Conservation (phyloP, 75 land plant genomes). For the Ceratopteris richardii region DNA sequence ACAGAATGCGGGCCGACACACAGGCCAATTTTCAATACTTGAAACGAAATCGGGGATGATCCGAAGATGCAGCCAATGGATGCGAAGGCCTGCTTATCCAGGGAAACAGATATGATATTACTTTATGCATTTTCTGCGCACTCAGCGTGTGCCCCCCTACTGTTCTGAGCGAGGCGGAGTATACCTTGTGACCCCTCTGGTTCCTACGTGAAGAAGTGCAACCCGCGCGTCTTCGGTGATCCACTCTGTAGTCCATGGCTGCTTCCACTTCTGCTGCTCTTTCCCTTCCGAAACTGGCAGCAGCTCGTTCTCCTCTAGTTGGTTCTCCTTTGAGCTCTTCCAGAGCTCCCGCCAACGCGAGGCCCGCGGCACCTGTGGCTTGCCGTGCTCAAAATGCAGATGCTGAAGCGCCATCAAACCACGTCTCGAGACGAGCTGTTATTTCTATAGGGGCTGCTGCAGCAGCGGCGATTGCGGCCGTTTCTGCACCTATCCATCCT, state of each 20-base stretch:
- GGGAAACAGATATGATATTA: too few species aligned
- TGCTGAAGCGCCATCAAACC: not conserved
- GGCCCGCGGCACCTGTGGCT: not conserved
- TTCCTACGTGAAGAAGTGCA: too few species aligned
- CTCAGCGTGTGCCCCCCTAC: too few species aligned
- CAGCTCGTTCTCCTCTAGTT: not conserved
- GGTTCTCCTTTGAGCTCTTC: not conserved
- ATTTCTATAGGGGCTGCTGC: conserved; percentile 1
- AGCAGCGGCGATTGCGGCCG: conserved; percentile 31
- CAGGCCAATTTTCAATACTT: too few species aligned
- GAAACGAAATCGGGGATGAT: too few species aligned
- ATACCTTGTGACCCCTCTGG: too few species aligned
- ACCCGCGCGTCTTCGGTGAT: too few species aligned
- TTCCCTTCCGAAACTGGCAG: not conserved
- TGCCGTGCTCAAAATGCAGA: conserved; percentile 1
- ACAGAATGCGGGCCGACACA: too few species aligned
- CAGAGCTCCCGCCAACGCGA: not conserved
- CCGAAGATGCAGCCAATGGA: too few species aligned
- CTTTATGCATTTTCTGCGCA: too few species aligned
- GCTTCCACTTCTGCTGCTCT: not conserved
- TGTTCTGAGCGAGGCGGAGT: too few species aligned
- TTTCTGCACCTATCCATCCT: conserved; percentile 48
- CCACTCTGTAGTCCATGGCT: conserved; percentile 7
- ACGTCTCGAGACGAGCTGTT: not conserved
- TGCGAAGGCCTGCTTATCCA: too few species aligned